Evolutionary conservation across 2,329 filamentous ascomycete genomes (phyloP).

Genomic region (Pseudocercospora vitis): DNA sequence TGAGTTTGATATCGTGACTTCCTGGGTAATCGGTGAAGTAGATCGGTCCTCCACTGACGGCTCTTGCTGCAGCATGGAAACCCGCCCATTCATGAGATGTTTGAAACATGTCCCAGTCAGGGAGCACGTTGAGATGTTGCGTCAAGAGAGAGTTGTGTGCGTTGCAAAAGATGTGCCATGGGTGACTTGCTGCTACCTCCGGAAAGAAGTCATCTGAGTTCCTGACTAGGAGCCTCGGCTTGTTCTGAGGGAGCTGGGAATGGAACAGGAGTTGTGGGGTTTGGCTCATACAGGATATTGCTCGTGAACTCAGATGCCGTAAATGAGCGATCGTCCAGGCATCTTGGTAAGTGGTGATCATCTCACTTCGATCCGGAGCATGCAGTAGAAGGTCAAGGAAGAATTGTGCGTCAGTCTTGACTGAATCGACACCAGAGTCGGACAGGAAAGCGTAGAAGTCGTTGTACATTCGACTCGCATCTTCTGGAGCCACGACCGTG

Average conservation of each 20-base stretch:
- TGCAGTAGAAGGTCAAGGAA: conserved; percentile 74
- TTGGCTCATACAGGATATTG: conserved; percentile 94
- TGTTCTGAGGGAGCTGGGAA: conserved; percentile 74
- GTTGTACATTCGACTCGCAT: conserved; percentile 75
- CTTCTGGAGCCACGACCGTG: conserved; percentile 70
- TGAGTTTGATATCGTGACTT: conserved; percentile 71
- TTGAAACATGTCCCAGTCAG: conserved; percentile 80
- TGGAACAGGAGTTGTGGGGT: conserved; percentile 83
- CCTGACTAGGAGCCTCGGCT: conserved; percentile 70
- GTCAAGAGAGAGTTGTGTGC: conserved; percentile 84
- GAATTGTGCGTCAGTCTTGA: conserved; percentile 93
- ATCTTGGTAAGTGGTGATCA: conserved; percentile 77
- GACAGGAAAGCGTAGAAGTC: conserved; percentile 88
- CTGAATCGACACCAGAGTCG: conserved; percentile 72
- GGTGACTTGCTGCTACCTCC: conserved; percentile 72
- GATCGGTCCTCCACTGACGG: conserved; percentile 85
- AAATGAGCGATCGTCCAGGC: conserved; percentile 79
- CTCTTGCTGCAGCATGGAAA: conserved; percentile 88
- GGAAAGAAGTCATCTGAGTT: conserved; percentile 95
- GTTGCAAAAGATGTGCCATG: conserved; percentile 95
- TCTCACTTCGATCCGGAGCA: conserved; percentile 66
- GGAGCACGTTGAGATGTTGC: conserved; percentile 79
- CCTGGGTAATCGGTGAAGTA: conserved; percentile 92
- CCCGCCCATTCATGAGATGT: conserved; percentile 68
- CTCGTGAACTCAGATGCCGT: conserved; percentile 72